phyloP scores from a whole-genome alignment of 768 basidiomycete species.

The Arthromyces matolae region DNA sequence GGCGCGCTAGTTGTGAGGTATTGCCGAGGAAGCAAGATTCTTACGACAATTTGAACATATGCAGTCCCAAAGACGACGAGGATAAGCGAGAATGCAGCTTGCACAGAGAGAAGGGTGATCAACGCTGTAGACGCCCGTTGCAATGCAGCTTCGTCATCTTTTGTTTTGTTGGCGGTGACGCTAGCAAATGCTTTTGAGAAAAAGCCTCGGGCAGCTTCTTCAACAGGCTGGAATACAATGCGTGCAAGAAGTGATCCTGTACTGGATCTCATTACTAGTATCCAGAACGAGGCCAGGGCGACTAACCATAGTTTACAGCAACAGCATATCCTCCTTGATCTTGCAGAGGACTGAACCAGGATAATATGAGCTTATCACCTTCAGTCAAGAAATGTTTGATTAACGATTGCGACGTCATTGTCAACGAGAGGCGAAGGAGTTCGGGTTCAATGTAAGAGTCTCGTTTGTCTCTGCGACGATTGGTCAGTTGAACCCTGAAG shows the following conservation, averaged over 20 bases:
- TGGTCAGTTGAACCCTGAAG: background rate
- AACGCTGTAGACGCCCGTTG: conserved; percentile 49
- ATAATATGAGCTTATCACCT: conserved; percentile 88
- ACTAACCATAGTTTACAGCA: conserved; percentile 88
- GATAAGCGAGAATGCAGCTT: conserved; percentile 63
- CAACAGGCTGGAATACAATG: conserved; percentile 91
- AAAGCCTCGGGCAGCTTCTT: conserved; percentile 86
- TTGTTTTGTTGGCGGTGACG: conserved; percentile 13
- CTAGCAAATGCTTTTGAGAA: conserved; percentile 64
- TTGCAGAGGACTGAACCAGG: conserved; percentile 74
- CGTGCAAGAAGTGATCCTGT: conserved; percentile 89
- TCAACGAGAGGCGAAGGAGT: conserved; percentile 61
- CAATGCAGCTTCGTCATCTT: conserved; percentile 21
- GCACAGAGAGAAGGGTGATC: conserved; percentile 57
- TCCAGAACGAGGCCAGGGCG: background rate
- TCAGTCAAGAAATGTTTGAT: conserved; percentile 96
- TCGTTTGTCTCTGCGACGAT: conserved; percentile 9
- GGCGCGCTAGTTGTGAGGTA: conserved; percentile 81
- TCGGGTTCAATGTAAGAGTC: conserved; percentile 29
- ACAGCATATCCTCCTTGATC: conserved; percentile 96
- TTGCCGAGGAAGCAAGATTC: conserved; percentile 64
- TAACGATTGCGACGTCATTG: conserved; percentile 85
- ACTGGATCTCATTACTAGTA: background rate
- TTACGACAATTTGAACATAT: conserved; percentile 67
- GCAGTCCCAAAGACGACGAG: conserved; percentile 71